Conservation (phyloP, 2,329 filamentous ascomycete genomes). For the Fusarium heterosporum region DNA sequence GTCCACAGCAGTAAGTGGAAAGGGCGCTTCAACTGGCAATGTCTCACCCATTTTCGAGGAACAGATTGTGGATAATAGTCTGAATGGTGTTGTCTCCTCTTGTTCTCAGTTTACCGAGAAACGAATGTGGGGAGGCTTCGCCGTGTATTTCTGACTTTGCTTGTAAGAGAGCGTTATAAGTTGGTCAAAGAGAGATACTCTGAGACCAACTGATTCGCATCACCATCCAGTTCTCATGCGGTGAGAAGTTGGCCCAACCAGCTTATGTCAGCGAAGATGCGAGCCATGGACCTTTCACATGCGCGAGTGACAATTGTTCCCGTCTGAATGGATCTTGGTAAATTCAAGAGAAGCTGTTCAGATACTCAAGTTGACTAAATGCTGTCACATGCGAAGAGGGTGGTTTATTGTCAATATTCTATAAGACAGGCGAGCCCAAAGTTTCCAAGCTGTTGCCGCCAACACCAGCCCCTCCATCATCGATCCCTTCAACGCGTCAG, state of each 20-base stretch:
- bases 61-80: conserved; percentile 1
- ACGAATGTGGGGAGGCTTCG: not conserved
- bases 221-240: conserved; percentile 23
- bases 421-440: conserved; percentile 1
- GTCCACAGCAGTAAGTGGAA: conserved; percentile 70
- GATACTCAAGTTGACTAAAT: not conserved
- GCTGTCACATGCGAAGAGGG: conserved; percentile 27
- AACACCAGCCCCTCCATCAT: conserved; percentile 40
- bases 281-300: conserved; percentile 12
- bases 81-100: not conserved
- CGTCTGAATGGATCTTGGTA: not conserved
- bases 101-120: not conserved
- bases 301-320: not conserved
- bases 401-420: conserved; percentile 8
- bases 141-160: not conserved
- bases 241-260: conserved; percentile 30
- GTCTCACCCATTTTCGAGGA: conserved; percentile 56
- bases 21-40: conserved; percentile 59
- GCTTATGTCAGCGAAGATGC: conserved; percentile 38
- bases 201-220: conserved; percentile 17
- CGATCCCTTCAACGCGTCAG: conserved; percentile 36
- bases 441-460: conserved; percentile 6
- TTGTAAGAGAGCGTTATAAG: not conserved
- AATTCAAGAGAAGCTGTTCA: not conserved
- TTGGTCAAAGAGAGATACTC: not conserved